Percentiles rank a stretch among this genome's conserved stretches.
These are phyloP conservation scores for Vachellia collinsii DNA, from an alignment of 306 rosid species.

Conservation along the genomic window DNA sequence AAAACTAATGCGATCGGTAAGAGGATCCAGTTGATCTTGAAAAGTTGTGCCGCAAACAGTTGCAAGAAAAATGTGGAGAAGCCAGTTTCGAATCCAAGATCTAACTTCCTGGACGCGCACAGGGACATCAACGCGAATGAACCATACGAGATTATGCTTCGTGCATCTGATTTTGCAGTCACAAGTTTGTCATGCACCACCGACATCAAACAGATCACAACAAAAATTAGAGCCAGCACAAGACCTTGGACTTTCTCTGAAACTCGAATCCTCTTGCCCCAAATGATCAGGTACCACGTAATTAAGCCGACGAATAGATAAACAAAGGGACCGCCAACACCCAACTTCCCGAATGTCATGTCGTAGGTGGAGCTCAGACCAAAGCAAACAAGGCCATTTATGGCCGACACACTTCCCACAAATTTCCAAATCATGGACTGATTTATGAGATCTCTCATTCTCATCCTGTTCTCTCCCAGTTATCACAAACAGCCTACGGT, in stretches of 20 bases:
- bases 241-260: neutral
- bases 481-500: neutral
- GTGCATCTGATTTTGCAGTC: neutral
- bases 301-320: neutral
- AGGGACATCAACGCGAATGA: too few species aligned
- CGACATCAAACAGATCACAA: neutral
- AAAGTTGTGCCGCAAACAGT: neutral
- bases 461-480: neutral
- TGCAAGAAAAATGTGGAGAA: neutral
- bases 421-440: neutral
- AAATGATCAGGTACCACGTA: neutral
- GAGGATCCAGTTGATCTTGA: neutral
- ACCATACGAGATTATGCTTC: neutral
- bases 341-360: neutral
- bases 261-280: neutral
- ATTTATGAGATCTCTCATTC: too few species aligned
- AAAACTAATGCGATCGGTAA: neutral
- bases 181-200: neutral
- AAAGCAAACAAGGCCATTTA: conserved; percentile 22
- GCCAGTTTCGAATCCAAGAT: neutral
- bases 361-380: neutral
- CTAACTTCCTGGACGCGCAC: too few species aligned
- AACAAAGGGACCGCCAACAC: neutral
- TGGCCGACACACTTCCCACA: neutral
- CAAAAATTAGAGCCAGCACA: neutral